Percentiles rank a stretch among this genome's conserved stretches.
These are phyloP conservation scores for Irpex sp. DNA, from an alignment of 1,284 basidiomycete species.

Conservation along the genomic window DNA sequence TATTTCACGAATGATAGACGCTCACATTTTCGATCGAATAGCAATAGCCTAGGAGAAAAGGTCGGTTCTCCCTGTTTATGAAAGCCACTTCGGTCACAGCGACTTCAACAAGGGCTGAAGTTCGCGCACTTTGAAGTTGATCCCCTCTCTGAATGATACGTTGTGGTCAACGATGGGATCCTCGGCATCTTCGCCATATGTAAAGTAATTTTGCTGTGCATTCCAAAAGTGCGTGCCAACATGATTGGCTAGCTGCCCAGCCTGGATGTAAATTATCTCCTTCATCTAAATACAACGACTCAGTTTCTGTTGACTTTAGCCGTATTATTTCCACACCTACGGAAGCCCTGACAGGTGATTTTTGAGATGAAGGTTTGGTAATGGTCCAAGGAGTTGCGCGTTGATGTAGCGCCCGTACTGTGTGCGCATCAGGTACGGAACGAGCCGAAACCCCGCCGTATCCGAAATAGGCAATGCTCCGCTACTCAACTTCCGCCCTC, in stretches of 20 bases:
- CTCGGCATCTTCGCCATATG: constrained; percentile 40
- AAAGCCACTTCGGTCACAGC: constrained; percentile 1
- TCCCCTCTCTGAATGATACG: constrained; percentile 63
- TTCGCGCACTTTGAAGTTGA: constrained; percentile 36
- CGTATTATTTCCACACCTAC: too few species aligned
- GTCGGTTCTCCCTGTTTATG: constrained; percentile 47
- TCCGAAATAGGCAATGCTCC: too few species aligned
- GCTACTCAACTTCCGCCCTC: too few species aligned
- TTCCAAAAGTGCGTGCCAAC: constrained; percentile 80
- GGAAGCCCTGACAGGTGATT: too few species aligned
- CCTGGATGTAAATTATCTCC: constrained; percentile 77
- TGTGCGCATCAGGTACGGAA: too few species aligned
- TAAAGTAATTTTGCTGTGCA: constrained; percentile 68
- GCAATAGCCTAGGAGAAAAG: constrained; percentile 58
- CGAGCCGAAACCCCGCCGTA: too few species aligned
- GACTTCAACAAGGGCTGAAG: background rate
- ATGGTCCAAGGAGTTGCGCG: too few species aligned
- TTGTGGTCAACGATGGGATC: constrained; percentile 46
- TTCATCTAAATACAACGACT: constrained; percentile 41
- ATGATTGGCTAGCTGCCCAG: constrained; percentile 63
- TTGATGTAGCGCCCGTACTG: too few species aligned
- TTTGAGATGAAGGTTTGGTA: too few species aligned
- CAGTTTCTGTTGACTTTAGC: background rate
- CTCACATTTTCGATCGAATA: constrained; percentile 66
- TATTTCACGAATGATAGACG: background rate